These are phyloP conservation scores for Neofusicoccum ribis DNA, from an alignment of 2,329 filamentous ascomycete species.

Conservation along the genomic window DNA sequence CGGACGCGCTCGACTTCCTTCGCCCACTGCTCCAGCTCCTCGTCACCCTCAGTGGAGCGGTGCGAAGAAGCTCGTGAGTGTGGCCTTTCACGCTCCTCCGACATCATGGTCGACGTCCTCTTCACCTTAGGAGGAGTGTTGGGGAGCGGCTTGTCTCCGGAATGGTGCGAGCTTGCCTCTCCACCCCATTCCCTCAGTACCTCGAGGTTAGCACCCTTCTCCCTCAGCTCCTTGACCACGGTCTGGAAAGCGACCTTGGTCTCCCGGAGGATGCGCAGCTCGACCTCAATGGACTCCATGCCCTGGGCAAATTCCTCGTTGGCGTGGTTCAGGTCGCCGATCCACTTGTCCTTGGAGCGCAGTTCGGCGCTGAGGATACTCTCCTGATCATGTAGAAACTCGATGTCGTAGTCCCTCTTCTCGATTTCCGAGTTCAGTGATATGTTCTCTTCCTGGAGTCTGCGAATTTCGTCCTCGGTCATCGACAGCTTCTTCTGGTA, in stretches of 20 bases:
- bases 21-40: conserved; percentile 31
- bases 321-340: conserved; percentile 29
- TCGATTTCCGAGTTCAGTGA: conserved; percentile 29
- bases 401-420: conserved; percentile 32
- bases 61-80: neutral
- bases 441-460: conserved; percentile 10
- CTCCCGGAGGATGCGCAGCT: conserved; percentile 30
- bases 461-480: conserved; percentile 27
- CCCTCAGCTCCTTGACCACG: conserved; percentile 32
- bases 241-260: conserved; percentile 34
- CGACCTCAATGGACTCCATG: conserved; percentile 31
- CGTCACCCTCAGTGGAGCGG: conserved; percentile 22
- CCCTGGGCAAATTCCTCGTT: conserved; percentile 29
- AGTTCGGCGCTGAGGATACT: conserved; percentile 27
- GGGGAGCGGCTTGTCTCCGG: conserved; percentile 4
- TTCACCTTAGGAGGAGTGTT: neutral
- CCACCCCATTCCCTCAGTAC: conserved; percentile 29
- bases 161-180: neutral
- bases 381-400: conserved; percentile 27
- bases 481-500: conserved; percentile 34
- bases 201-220: conserved; percentile 30
- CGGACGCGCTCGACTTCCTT: conserved; percentile 36
- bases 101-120: conserved; percentile 5
- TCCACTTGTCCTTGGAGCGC: conserved; percentile 29
- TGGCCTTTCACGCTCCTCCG: neutral